Evolutionary conservation across 108 stramenopile species (phyloP).

Genomic region (Asterionellopsis glacialis): DNA sequence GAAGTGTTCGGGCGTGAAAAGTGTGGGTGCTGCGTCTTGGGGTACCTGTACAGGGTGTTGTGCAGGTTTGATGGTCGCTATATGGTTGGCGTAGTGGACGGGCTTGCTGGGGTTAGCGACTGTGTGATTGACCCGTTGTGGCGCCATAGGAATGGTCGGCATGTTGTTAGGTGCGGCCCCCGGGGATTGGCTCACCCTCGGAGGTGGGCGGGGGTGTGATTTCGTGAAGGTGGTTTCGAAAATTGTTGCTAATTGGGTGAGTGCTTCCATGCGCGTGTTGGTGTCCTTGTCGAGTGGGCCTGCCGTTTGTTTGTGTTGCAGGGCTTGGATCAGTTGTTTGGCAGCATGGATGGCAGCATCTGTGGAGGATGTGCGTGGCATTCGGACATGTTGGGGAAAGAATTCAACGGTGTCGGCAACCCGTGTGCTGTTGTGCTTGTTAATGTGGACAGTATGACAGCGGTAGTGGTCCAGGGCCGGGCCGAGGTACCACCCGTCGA

Average conservation of each 20-base stretch:
- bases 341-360: no score
- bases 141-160: background rate
- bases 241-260: background rate
- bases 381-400: conserved; percentile 14
- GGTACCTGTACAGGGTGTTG: background rate
- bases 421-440: conserved; percentile 12
- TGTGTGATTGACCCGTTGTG: no score
- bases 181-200: no score
- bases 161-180: background rate
- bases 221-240: background rate
- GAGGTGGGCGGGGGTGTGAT: no score
- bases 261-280: background rate
- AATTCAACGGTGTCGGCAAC: no score
- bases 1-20: no score
- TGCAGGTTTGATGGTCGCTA: background rate
- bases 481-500: conserved; percentile 40
- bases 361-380: background rate
- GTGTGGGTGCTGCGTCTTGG: no score
- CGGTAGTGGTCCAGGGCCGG: no score
- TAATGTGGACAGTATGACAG: no score
- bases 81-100: no score
- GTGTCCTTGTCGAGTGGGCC: background rate
- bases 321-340: background rate
- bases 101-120: no score
- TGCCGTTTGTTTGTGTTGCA: background rate